Evolutionary conservation across 306 rosid genomes (phyloP).

Genomic region (Sphenostylis stenocarpa): DNA sequence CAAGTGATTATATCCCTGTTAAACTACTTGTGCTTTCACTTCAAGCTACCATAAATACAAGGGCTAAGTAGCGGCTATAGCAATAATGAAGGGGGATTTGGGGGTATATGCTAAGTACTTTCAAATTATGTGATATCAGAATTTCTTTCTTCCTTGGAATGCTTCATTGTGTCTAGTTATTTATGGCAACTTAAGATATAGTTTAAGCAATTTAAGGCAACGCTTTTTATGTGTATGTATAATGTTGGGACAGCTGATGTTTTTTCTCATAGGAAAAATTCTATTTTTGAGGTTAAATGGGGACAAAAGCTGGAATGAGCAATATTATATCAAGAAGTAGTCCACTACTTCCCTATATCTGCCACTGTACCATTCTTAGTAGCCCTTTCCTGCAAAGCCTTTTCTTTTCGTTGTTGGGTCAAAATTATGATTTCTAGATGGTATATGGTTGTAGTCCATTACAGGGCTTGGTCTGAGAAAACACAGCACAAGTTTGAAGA

Average conservation of each 20-base stretch:
- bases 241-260: constrained; percentile 6
- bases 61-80: not conserved
- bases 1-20: not conserved
- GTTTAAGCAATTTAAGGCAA: not conserved
- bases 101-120: not conserved
- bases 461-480: constrained; percentile 91
- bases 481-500: constrained; percentile 91
- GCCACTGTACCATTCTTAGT: not conserved
- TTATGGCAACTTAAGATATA: not conserved
- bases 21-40: not conserved
- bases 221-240: not conserved
- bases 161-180: not conserved
- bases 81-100: not conserved
- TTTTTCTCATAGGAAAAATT: not conserved
- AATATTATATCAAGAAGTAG: not conserved
- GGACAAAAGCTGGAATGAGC: not conserved
- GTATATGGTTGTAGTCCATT: constrained; percentile 62
- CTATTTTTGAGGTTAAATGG: not conserved
- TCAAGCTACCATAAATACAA: not conserved
- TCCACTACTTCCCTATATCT: not conserved
- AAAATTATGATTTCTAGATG: constrained; percentile 16
- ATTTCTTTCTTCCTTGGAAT: not conserved
- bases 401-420: constrained; percentile 5
- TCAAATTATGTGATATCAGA: not conserved
- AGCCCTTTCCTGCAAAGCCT: constrained; percentile 1